Evolutionary conservation across 139 green algal genomes (phyloP).

Genomic region (Volvox reticuliferus): DNA sequence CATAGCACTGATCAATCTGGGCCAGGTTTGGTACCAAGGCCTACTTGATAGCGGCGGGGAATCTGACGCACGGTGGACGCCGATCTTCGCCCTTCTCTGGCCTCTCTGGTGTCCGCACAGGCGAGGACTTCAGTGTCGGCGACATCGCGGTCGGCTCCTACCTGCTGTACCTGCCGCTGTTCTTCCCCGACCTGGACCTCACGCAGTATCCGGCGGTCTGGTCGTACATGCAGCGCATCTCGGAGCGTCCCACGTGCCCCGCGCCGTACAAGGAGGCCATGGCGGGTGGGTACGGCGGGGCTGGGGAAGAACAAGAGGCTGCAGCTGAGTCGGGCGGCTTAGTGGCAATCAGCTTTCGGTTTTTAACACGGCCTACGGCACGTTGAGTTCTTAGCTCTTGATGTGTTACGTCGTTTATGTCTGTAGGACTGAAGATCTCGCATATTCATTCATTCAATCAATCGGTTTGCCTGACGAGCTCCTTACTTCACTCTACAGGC

Average conservation of each 20-base stretch:
- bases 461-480: no score
- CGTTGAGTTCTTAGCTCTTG: no score
- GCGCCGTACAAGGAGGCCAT: slow-evolving; percentile 59
- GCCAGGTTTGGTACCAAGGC: no score
- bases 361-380: background rate
- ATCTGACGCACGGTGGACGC: no score
- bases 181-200: slow-evolving; percentile 48
- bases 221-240: slow-evolving; percentile 54
- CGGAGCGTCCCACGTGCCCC: slow-evolving; percentile 47
- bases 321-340: background rate
- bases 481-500: no score
- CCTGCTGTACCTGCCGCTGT: slow-evolving; percentile 60
- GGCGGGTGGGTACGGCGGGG: background rate
- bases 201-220: slow-evolving; percentile 48
- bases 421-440: no score
- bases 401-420: no score
- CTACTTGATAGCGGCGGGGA: no score
- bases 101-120: background rate
- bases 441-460: no score
- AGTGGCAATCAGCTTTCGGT: background rate
- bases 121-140: slow-evolving; percentile 11
- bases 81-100: no score
- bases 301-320: background rate
- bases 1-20: no score
- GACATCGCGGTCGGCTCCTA: slow-evolving; percentile 55